Base-by-base conservation (phyloP, 2,329 filamentous ascomycete species). In the Neodidymelliopsis sp. region DNA sequence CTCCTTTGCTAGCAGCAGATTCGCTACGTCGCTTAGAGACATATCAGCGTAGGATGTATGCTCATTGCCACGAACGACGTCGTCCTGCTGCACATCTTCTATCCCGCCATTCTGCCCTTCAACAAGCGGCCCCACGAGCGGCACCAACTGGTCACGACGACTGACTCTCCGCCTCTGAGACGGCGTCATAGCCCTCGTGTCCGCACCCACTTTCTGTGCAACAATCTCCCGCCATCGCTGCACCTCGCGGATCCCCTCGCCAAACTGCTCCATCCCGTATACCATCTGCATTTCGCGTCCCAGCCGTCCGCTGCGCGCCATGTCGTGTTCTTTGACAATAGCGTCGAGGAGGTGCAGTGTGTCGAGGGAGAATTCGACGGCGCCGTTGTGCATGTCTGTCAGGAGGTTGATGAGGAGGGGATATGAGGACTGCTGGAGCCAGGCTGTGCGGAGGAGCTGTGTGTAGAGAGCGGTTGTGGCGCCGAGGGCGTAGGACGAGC, bases 401-500 rank as follows among this genome's bases (percentile, higher is more conserved):
- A 90, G 72, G 2, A 87, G 67, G 4, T 78, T 74, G 38, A 84
- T 71, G 18, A 88, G 81, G 1, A 77, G 77, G 3, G 64, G 56
- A 2, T 84, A 75, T 60, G 90, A 84, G 16, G 83, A 79, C 54
- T 83, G 82, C 9, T 83, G 81, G 24, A 74, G 70, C 83, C 86
- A 90, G 45, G 84, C 76, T 16, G 86, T 79, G 11, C 77, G 71
- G 18, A 90, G 77, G 24, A 91, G 78, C 37, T 83, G 78, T 64
- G 88, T 86, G 75, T 89, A 92, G 30, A 92, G 82, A 0, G 81
- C 75, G 0, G 87, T 88, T 13, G 85, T 85, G 5, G 84, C 86
- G 36, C 88, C 89, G 0, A 93, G 79, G 6, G 90, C 84, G 63
- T 87, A 90, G 0, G 87, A 87, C 1, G 83, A 81, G 1, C 88